These are phyloP conservation scores for Alternaria brassicae DNA, from an alignment of 2,329 filamentous ascomycete genomes.

Conservation along the genomic window DNA sequence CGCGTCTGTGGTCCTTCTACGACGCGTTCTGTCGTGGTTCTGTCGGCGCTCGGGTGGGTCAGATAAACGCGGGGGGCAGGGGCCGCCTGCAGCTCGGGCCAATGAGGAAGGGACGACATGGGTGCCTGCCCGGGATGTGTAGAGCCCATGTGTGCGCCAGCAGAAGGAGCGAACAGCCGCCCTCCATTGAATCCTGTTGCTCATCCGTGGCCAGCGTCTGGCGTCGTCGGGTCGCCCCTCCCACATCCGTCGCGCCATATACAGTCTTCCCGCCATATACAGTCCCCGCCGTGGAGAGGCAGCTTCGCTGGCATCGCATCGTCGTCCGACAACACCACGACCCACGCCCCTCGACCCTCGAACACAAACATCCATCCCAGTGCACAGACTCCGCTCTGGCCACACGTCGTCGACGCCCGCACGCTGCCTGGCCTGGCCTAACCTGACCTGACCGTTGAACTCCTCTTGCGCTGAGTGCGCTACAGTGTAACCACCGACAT, in stretches of 20 bases:
- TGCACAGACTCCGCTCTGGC: neutral
- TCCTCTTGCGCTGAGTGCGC: slow-evolving; percentile 5
- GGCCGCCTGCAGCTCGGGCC: slow-evolving; percentile 18
- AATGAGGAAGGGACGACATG: slow-evolving; percentile 21
- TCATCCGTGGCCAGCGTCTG: slow-evolving; percentile 39
- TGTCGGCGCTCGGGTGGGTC: slow-evolving; percentile 23
- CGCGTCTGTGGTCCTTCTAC: slow-evolving; percentile 32
- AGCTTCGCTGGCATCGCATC: slow-evolving; percentile 26
- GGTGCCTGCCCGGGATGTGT: slow-evolving; percentile 13
- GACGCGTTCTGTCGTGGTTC: slow-evolving; percentile 29
- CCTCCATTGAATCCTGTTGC: slow-evolving; percentile 34
- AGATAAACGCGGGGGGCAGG: slow-evolving; percentile 32
- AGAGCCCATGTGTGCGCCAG: slow-evolving; percentile 28
- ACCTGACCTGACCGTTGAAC: neutral
- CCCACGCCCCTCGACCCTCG: neutral
- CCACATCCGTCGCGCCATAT: slow-evolving; percentile 36
- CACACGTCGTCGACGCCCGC: neutral
- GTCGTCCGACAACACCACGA: slow-evolving; percentile 11
- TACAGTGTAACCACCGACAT: slow-evolving; percentile 26
- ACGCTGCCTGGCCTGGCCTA: neutral
- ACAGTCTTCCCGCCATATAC: slow-evolving; percentile 41
- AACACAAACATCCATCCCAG: neutral
- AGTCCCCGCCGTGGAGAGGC: slow-evolving; percentile 30
- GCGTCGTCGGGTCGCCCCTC: slow-evolving; percentile 38
- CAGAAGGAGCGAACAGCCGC: slow-evolving; percentile 41